Percentiles rank a stretch among this genome's conserved stretches.
Evolutionary conservation across 495 filamentous ascomycete species (phyloP).

Genomic region (Podospora sp.): DNA sequence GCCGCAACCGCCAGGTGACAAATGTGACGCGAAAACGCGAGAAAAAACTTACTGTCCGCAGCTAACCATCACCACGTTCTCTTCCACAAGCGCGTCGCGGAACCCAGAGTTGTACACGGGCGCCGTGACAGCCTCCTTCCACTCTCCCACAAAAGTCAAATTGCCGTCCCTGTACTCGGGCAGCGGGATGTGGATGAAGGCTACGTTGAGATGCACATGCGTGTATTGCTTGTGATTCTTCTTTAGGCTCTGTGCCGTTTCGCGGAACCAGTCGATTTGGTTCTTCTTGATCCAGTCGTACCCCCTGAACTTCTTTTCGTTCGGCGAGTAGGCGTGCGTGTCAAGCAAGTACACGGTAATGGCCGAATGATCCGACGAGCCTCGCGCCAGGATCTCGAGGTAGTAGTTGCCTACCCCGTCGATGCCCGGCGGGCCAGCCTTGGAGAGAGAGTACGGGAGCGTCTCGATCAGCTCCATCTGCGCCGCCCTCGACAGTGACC

Average conservation of each 20-base stretch:
- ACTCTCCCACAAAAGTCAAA: conserved; percentile 60
- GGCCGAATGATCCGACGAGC: conserved; percentile 78
- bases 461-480: conserved; percentile 84
- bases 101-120: conserved; percentile 88
- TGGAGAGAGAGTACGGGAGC: conserved; percentile 85
- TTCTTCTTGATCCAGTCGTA: conserved; percentile 96
- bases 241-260: conserved; percentile 68
- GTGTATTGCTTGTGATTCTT: conserved; percentile 76
- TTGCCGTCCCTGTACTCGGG: conserved; percentile 72
- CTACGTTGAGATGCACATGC: conserved; percentile 91
- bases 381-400: conserved; percentile 83
- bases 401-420: conserved; percentile 94
- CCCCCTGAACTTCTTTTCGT: conserved; percentile 79
- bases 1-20: not conserved
- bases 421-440: conserved; percentile 76
- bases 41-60: conserved; percentile 76
- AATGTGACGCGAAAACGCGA: not conserved
- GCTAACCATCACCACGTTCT: conserved; percentile 82
- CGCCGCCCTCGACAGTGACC: conserved; percentile 69
- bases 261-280: conserved; percentile 93
- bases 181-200: conserved; percentile 96
- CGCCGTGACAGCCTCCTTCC: conserved; percentile 78
- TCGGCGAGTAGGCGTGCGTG: conserved; percentile 88
- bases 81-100: conserved; percentile 79
- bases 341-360: conserved; percentile 93